Percentiles rank a stretch among this genome's conserved stretches.
phyloP scores from a whole-genome alignment of 108 stramenopile genomes.

The Fragilaria radians region DNA sequence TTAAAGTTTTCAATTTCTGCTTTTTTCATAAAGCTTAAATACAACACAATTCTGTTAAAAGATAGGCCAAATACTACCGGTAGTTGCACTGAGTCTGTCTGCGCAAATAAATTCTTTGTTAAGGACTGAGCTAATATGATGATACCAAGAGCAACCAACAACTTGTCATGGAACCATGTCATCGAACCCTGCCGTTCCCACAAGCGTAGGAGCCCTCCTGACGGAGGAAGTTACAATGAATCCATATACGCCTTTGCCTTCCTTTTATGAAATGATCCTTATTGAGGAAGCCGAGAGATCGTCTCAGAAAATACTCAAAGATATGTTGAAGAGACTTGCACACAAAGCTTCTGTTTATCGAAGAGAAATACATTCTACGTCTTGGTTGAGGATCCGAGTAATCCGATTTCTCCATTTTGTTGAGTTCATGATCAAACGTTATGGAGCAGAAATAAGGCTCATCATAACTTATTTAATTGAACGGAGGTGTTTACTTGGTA shows the following conservation, averaged over 20 bases:
- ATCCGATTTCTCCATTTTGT: constrained; percentile 19
- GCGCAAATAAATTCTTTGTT: too few species aligned
- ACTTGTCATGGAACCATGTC: too few species aligned
- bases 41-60: too few species aligned
- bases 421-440: constrained; percentile 15
- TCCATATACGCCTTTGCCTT: constrained; percentile 66
- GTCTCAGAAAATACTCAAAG: constrained; percentile 35
- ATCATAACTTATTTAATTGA: constrained; percentile 49
- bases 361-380: background rate
- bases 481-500: constrained; percentile 40
- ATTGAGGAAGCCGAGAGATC: constrained; percentile 58
- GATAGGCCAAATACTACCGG: too few species aligned
- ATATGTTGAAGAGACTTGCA: background rate
- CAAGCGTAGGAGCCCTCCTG: constrained; percentile 57
- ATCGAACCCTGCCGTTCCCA: constrained; percentile 57
- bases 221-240: constrained; percentile 78
- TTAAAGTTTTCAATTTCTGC: too few species aligned
- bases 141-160: too few species aligned
- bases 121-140: too few species aligned
- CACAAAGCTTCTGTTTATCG: background rate
- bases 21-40: too few species aligned
- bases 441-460: constrained; percentile 46
- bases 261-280: constrained; percentile 75
- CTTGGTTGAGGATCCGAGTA: constrained; percentile 4
- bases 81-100: too few species aligned